Evolutionary conservation across 495 filamentous ascomycete species (phyloP).

Genomic region (Neurospora discreta): DNA sequence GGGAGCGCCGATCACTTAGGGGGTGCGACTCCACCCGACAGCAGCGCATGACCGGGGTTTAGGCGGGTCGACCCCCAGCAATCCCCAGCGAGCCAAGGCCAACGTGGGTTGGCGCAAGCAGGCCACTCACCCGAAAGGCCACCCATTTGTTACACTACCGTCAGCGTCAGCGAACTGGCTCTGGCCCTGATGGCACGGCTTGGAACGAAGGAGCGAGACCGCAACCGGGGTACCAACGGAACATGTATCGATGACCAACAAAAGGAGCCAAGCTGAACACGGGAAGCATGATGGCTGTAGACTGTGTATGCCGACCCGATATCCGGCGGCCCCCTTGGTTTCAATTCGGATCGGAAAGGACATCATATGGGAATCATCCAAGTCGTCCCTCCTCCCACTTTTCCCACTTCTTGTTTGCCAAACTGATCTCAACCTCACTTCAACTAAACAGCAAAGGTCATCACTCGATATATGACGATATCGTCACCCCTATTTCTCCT

Average conservation of each 20-base stretch:
- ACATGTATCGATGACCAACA: neutral
- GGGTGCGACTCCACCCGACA: neutral
- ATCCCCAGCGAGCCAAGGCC: neutral
- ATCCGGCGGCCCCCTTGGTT: neutral
- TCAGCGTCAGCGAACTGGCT: neutral
- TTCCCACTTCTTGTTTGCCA: neutral
- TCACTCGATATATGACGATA: neutral
- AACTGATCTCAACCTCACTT: neutral
- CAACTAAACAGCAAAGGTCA: neutral
- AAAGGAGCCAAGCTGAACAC: neutral
- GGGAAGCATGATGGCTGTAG: too few species aligned
- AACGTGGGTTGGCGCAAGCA: neutral
- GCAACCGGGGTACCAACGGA: neutral
- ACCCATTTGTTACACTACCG: neutral
- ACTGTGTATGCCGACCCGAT: neutral
- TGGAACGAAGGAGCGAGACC: constrained; percentile 4
- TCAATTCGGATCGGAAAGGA: neutral
- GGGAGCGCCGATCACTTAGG: constrained; percentile 11
- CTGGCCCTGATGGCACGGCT: neutral
- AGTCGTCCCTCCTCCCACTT: neutral
- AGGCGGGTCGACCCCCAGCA: neutral
- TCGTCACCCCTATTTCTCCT: neutral
- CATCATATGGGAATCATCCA: neutral
- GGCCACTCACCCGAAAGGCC: neutral
- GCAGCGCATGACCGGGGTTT: neutral